These are phyloP conservation scores for Radiomyces spectabilis DNA, from an alignment of 192 early-diverging fungal species.

Conservation along the genomic window DNA sequence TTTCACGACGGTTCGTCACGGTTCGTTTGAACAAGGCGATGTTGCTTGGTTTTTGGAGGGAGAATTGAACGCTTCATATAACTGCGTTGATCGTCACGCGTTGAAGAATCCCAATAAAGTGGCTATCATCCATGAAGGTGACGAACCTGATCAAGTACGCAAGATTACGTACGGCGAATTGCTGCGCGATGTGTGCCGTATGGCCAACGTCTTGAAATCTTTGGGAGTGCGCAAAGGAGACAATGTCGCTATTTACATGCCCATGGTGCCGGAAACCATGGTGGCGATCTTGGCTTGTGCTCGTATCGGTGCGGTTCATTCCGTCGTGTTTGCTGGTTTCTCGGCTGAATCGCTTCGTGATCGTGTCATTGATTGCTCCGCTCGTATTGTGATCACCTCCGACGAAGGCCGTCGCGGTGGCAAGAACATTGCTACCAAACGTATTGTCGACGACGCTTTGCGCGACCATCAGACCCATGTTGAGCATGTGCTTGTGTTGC, in stretches of 20 bases:
- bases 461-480: conserved; percentile 58
- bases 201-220: conserved; percentile 80
- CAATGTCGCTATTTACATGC: conserved; percentile 94
- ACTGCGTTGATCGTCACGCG: conserved; percentile 95
- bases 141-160: conserved; percentile 73
- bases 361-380: conserved; percentile 78
- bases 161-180: conserved; percentile 81
- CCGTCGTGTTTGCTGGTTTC: conserved; percentile 96
- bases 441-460: conserved; percentile 83
- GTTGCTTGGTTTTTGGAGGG: conserved; percentile 92
- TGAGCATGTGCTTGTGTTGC: conserved; percentile 82
- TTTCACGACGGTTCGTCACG: conserved; percentile 63
- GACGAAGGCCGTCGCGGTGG: conserved; percentile 91
- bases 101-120: conserved; percentile 65
- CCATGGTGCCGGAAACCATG: conserved; percentile 91
- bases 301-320: conserved; percentile 85
- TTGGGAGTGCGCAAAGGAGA: conserved; percentile 87
- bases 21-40: conserved; percentile 79
- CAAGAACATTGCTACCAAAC: conserved; percentile 79
- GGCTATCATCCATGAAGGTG: conserved; percentile 84
- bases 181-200: conserved; percentile 70
- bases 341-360: conserved; percentile 87
- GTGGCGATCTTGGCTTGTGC: conserved; percentile 92
- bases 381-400: conserved; percentile 80
- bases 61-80: conserved; percentile 86